phyloP scores from a whole-genome alignment of 768 basidiomycete species.

The Phylloporus arenicola region DNA sequence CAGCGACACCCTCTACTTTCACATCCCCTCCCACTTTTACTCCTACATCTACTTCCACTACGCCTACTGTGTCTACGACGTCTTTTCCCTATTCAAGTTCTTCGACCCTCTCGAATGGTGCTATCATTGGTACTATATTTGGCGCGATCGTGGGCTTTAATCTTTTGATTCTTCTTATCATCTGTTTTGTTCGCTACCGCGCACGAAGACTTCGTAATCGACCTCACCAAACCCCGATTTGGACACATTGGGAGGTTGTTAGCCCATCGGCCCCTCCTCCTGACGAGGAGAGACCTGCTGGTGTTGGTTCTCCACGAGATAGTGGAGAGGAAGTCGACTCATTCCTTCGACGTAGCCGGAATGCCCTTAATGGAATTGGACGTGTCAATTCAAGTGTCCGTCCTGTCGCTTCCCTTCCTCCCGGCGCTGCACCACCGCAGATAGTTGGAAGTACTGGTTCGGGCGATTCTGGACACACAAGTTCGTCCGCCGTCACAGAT shows the following conservation, averaged over 20 bases:
- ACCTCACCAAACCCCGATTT: slow-evolving; percentile 26
- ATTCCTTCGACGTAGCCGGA: slow-evolving; percentile 44
- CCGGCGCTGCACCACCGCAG: slow-evolving; percentile 29
- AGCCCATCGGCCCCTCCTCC: slow-evolving; percentile 19
- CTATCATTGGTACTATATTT: slow-evolving; percentile 34
- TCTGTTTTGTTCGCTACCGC: slow-evolving; percentile 31
- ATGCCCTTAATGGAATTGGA: slow-evolving; percentile 15
- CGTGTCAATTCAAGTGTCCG: slow-evolving; percentile 12
- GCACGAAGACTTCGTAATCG: slow-evolving; percentile 13
- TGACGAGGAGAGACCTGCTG: slow-evolving; percentile 37
- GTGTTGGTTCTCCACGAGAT: slow-evolving; percentile 63
- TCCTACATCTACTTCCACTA: slow-evolving; percentile 21
- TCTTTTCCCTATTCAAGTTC: slow-evolving; percentile 23
- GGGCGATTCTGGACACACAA: slow-evolving; percentile 35
- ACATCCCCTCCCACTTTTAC: slow-evolving; percentile 26
- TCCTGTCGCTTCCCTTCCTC: slow-evolving; percentile 26
- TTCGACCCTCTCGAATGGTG: slow-evolving; percentile 28
- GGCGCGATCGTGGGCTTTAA: slow-evolving; percentile 54
- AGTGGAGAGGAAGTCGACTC: slow-evolving; percentile 69
- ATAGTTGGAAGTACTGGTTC: slow-evolving; percentile 38
- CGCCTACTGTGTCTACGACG: slow-evolving; percentile 25
- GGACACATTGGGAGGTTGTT: slow-evolving; percentile 45
- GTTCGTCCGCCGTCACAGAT: slow-evolving; percentile 37
- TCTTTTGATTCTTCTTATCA: slow-evolving; percentile 45
- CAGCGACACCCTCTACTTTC: slow-evolving; percentile 26